Conservation (phyloP, 352 stramenopile species). For the Pythium periplocum region DNA sequence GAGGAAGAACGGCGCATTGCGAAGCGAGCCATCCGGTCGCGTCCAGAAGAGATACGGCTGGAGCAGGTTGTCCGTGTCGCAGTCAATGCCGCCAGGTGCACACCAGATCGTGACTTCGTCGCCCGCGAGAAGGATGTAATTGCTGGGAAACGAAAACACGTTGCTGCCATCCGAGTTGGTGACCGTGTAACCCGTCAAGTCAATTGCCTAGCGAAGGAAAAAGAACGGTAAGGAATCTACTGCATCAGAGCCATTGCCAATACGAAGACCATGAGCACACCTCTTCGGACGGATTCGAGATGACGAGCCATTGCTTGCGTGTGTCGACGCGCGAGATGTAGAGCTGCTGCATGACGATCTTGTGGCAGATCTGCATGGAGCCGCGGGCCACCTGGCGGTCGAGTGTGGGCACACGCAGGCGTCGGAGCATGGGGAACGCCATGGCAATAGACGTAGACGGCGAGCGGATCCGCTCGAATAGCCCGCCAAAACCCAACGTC, state of each 20-base stretch:
- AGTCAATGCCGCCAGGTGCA: constrained; percentile 48
- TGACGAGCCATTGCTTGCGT: constrained; percentile 74
- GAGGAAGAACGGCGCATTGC: constrained; percentile 55
- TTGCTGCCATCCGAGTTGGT: constrained; percentile 33
- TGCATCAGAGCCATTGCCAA: not conserved
- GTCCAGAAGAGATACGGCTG: constrained; percentile 84
- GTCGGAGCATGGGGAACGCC: constrained; percentile 56
- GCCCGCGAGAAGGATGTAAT: constrained; percentile 66
- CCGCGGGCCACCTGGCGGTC: constrained; percentile 67
- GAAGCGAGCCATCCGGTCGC: constrained; percentile 43
- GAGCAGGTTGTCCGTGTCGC: constrained; percentile 72
- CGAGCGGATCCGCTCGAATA: not conserved
- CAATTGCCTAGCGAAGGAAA: constrained; percentile 24
- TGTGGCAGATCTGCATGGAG: constrained; percentile 82
- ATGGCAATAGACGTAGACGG: constrained; percentile 20
- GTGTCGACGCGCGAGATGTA: constrained; percentile 74
- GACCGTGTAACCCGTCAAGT: constrained; percentile 66
- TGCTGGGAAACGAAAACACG: constrained; percentile 58
- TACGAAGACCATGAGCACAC: constrained; percentile 6
- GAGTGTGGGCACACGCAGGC: constrained; percentile 50
- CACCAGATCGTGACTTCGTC: constrained; percentile 84
- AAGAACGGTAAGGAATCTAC: not conserved
- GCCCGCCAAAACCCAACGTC: not conserved
- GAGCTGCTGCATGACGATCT: constrained; percentile 83
- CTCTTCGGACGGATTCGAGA: constrained; percentile 74